Evolutionary conservation across 108 stramenopile genomes (phyloP).

Genomic region (Cyclostephanos invisitatus): DNA sequence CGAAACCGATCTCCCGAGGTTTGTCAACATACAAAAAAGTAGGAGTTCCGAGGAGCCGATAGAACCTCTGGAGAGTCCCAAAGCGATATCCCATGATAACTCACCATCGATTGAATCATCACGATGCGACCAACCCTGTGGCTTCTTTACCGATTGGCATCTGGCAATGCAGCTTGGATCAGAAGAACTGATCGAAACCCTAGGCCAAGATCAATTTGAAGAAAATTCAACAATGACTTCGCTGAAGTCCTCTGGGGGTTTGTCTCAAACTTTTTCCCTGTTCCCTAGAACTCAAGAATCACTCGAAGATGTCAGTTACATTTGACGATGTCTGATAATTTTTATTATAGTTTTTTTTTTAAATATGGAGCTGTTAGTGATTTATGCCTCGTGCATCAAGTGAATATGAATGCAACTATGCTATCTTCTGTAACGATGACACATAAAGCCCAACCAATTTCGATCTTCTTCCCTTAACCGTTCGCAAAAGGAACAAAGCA

Average conservation of each 20-base stretch:
- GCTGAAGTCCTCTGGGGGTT: neutral
- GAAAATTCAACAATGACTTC: neutral
- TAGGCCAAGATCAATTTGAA: no score
- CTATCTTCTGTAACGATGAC: no score
- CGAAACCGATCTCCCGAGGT: conserved; percentile 2
- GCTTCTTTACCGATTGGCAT: neutral
- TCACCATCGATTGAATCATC: neutral
- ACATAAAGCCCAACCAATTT: no score
- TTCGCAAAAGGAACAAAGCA: no score
- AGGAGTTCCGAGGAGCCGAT: neutral
- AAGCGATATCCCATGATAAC: neutral
- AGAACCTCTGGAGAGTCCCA: neutral
- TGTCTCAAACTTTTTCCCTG: neutral
- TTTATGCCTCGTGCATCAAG: no score
- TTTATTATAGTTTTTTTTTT: no score
- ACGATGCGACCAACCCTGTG: no score
- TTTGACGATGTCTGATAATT: no score
- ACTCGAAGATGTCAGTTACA: no score
- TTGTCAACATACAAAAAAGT: neutral
- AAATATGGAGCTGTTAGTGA: no score
- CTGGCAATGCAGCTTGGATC: neutral
- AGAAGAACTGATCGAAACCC: neutral
- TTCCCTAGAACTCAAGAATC: neutral
- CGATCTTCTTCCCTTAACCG: no score
- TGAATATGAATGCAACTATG: no score